Base-by-base conservation (phyloP, 805 yeast genomes). In the Candida ovalis region DNA sequence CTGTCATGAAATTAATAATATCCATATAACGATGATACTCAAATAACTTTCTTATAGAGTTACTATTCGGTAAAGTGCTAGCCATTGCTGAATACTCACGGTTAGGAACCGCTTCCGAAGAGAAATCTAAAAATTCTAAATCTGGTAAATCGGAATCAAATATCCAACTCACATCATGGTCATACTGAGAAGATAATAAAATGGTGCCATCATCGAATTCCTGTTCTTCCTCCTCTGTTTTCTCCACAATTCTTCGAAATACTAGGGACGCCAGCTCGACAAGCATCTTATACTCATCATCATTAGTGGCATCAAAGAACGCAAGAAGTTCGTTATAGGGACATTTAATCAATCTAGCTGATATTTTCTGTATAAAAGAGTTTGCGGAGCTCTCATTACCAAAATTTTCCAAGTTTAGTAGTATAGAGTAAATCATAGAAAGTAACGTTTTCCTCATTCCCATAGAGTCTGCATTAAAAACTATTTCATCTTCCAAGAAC, bases 401-500 rank as follows among this genome's bases (percentile, higher is more conserved):
- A 23, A 23, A 4, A 15, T 10, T 21, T 23, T 23, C 28, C 27
- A 39, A 3, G 12, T 23, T 37, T 3, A 30, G 25, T 18, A 51
- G n/a, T 3, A 46, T n/a, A 8, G n/a, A 38, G 41, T 45, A 50
- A 6, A 44, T 46, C 9, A 56, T 38, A 19, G 40, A 18, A 19
- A 59, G 27, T 6, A 58, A 35, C 5, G 36, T n/a, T 13, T 52
- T 45, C 18, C 62, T 48, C 3, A 43, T 25, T 6, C 44, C 44
- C 5, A 60, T 52, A 2, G 62, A 57, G 19, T 55, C 56, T 3
- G 42, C 4, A 4, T 57, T 57, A 13, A 55, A 39, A 8, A 27
- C 36, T 15, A 38, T 28, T 10, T 42, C 49, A 7, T 22, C 10
- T 5, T 42, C 27, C 2, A 36, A 9, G 10, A n/a, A 33, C 1